phyloP scores from a whole-genome alignment of 2,329 filamentous ascomycete species.

The Fusarium beomiforme region DNA sequence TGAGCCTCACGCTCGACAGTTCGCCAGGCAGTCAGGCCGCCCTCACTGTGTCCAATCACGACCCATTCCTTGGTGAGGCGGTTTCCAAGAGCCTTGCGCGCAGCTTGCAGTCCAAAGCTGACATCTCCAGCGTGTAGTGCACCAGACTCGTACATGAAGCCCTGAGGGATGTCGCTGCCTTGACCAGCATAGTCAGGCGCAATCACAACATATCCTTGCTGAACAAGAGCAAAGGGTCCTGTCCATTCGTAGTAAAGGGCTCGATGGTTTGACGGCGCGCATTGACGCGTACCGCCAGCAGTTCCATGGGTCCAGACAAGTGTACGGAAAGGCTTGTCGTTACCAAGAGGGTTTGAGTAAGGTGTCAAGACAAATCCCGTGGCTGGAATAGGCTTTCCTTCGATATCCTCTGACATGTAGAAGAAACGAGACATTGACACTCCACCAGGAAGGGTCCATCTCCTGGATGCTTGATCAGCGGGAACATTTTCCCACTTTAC shows the following conservation, averaged over 20 bases:
- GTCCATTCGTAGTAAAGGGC: conserved; percentile 12
- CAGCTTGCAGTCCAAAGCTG: background rate
- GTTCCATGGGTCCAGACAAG: conserved; percentile 22
- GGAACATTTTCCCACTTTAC: conserved; percentile 20
- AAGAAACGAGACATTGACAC: conserved; percentile 8
- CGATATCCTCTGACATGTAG: conserved; percentile 13
- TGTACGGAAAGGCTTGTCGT: conserved; percentile 14
- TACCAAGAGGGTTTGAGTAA: conserved; percentile 11
- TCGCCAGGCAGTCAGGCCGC: conserved; percentile 16
- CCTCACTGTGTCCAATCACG: conserved; percentile 10
- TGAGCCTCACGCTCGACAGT: conserved; percentile 10
- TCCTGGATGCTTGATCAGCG: background rate
- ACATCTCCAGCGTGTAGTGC: conserved; percentile 15
- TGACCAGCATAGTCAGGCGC: conserved; percentile 16
- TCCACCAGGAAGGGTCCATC: conserved; percentile 11
- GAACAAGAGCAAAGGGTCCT: background rate
- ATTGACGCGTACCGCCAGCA: conserved; percentile 9
- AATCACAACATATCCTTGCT: conserved; percentile 2
- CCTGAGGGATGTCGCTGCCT: conserved; percentile 12
- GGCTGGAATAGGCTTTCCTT: conserved; percentile 11
- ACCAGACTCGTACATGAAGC: conserved; percentile 21
- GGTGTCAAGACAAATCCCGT: conserved; percentile 7
- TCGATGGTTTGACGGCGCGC: conserved; percentile 7
- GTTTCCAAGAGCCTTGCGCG: background rate
- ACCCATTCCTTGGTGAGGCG: conserved; percentile 16